Percentiles rank a stretch among this genome's conserved stretches.
phyloP scores from a whole-genome alignment of 129 eudicot species.

The Oenanthe sinensis region DNA sequence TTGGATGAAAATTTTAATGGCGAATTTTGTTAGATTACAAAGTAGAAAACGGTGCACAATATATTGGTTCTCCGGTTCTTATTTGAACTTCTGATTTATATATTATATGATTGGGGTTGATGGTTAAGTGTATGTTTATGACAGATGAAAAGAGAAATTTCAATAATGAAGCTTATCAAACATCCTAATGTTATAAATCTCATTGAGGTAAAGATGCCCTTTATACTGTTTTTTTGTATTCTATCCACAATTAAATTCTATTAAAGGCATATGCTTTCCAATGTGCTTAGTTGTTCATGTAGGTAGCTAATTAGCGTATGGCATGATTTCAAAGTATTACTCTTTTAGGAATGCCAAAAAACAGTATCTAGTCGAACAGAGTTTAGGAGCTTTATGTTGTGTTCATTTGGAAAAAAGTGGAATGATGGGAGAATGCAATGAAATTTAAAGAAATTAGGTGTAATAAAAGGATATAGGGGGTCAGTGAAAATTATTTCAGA shows the following conservation, averaged over 20 bases:
- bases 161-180: constrained; percentile 83
- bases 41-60: neutral
- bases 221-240: neutral
- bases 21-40: neutral
- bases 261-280: neutral
- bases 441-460: neutral
- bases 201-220: constrained; percentile 37
- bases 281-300: neutral
- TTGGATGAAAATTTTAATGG: neutral
- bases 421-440: neutral
- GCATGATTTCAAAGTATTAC: neutral
- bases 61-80: neutral
- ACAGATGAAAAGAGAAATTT: constrained; percentile 81
- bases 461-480: neutral
- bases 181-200: constrained; percentile 79
- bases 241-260: neutral
- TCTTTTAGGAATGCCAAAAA: neutral
- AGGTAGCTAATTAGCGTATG: neutral
- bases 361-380: neutral
- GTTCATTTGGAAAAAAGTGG: neutral
- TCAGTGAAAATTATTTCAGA: neutral
- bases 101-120: neutral
- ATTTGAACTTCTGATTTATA: neutral
- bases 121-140: neutral
- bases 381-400: neutral